These are phyloP conservation scores for Asparagopsis taxiformis DNA, from an alignment of 31 red algal genomes.

Conservation along the genomic window DNA sequence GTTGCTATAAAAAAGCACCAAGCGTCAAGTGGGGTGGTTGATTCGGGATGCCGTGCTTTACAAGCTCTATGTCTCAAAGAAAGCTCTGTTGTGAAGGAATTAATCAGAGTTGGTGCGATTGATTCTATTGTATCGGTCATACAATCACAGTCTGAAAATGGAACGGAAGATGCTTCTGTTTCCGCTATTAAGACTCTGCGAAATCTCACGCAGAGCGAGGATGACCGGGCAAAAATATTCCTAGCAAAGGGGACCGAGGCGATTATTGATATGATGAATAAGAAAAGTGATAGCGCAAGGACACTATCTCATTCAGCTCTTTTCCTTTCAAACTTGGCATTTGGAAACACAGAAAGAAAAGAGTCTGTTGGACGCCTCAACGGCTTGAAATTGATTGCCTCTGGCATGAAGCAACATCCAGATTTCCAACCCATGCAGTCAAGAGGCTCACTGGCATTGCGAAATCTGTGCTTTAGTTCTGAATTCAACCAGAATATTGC, in stretches of 20 bases:
- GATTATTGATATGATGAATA: constrained; percentile 48
- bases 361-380: constrained; percentile 47
- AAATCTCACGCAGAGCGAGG: constrained; percentile 62
- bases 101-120: constrained; percentile 48
- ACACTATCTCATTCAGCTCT: constrained; percentile 60
- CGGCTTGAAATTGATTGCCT: constrained; percentile 60
- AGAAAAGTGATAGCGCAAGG: constrained; percentile 7
- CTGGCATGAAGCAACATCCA: constrained; percentile 44
- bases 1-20: constrained; percentile 57
- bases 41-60: constrained; percentile 38
- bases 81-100: constrained; percentile 9
- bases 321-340: constrained; percentile 76
- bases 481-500: constrained; percentile 66
- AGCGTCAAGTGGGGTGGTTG: constrained; percentile 35
- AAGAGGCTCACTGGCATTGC: constrained; percentile 70
- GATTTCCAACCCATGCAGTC: constrained; percentile 70
- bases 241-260: constrained; percentile 40
- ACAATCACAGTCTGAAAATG: constrained; percentile 21
- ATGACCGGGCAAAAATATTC: constrained; percentile 37
- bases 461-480: constrained; percentile 66
- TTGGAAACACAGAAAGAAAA: constrained; percentile 68
- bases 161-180: constrained; percentile 49
- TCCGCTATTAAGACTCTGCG: constrained; percentile 62
- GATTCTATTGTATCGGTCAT: constrained; percentile 38
- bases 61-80: constrained; percentile 42